Evolutionary conservation across 805 yeast species (phyloP).

Genomic region (Jamesozyma rosinii): DNA sequence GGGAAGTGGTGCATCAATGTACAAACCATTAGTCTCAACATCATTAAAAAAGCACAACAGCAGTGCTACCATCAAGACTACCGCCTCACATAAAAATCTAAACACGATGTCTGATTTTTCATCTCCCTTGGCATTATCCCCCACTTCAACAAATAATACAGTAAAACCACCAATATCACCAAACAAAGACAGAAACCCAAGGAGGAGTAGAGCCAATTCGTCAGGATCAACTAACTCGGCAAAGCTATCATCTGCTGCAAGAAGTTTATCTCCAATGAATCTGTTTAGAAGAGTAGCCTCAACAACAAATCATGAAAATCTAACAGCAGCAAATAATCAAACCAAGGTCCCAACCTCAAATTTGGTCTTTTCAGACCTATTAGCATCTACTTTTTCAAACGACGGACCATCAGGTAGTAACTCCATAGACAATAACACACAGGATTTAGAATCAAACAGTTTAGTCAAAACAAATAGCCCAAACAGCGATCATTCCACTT

Average conservation of each 20-base stretch:
- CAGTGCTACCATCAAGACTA: not conserved
- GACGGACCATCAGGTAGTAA: slow-evolving; percentile 4
- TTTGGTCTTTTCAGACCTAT: slow-evolving; percentile 22
- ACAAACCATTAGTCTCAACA: slow-evolving; percentile 6
- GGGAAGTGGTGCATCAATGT: slow-evolving; percentile 15
- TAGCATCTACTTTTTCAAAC: slow-evolving; percentile 9
- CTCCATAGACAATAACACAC: not conserved
- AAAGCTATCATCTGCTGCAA: slow-evolving; percentile 5
- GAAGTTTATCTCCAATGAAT: slow-evolving; percentile 25
- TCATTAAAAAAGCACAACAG: not conserved
- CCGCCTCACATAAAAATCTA: not conserved
- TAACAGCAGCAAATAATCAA: not conserved
- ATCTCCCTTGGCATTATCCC: slow-evolving; percentile 3
- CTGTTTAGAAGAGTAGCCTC: slow-evolving; percentile 23
- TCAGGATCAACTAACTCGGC: slow-evolving; percentile 1
- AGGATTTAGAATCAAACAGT: not conserved
- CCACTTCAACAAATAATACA: not conserved
- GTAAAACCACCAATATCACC: not conserved
- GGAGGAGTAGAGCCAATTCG: slow-evolving; percentile 8
- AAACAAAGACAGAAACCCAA: not conserved
- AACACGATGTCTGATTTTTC: not conserved
- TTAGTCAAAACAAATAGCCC: not conserved
- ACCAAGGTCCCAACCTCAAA: slow-evolving; percentile 11
- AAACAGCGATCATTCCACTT: slow-evolving; percentile 15
- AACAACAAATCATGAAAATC: slow-evolving; percentile 6